Percentiles rank a stretch among this genome's conserved stretches.
Evolutionary conservation across 129 eudicot genomes (phyloP).

Genomic region (Chrysanthemum lavandulifolium): DNA sequence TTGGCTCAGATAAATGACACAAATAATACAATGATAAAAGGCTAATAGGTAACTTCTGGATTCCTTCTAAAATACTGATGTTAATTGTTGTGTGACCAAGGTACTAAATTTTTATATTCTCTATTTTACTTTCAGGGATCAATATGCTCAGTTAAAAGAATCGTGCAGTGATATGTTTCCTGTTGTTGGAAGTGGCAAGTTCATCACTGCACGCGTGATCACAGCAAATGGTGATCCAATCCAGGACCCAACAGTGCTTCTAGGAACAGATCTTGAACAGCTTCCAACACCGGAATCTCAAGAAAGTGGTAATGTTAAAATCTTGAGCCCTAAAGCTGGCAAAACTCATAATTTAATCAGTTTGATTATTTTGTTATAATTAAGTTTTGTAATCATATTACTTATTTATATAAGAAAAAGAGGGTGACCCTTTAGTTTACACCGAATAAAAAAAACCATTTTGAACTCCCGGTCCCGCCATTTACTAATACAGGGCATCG

Average conservation of each 20-base stretch:
- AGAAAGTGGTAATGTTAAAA: conserved; percentile 41
- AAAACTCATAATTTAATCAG: background rate
- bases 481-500: conserved; percentile 20
- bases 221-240: conserved; percentile 75
- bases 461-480: background rate
- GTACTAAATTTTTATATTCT: background rate
- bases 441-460: background rate
- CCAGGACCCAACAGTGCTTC: conserved; percentile 66
- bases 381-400: too few relatives aligned
- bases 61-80: background rate
- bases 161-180: conserved; percentile 80
- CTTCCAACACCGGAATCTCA: conserved; percentile 24
- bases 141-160: conserved; percentile 71
- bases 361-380: too few relatives aligned
- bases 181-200: conserved; percentile 85
- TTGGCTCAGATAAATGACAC: too few relatives aligned
- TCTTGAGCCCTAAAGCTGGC: conserved; percentile 2
- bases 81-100: background rate
- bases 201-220: conserved; percentile 82
- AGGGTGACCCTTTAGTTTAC: too few relatives aligned
- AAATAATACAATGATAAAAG: too few relatives aligned
- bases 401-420: too few relatives aligned
- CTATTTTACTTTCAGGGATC: conserved; percentile 45
- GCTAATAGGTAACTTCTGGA: background rate
- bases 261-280: conserved; percentile 36